Evolutionary conservation across 1,284 basidiomycete genomes (phyloP).

Genomic region (Bondarzewia mesenterica): DNA sequence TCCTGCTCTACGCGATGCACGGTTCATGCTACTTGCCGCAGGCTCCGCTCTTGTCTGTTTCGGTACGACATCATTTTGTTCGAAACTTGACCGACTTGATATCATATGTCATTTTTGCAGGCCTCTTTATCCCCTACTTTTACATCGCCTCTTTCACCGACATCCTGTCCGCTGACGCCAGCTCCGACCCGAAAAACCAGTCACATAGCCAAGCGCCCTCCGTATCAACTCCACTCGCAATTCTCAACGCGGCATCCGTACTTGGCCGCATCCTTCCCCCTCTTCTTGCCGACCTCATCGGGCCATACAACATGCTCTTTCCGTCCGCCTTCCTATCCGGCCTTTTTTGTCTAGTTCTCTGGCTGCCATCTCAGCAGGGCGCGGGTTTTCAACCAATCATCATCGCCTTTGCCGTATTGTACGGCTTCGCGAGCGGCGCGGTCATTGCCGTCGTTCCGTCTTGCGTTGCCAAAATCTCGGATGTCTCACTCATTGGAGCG

Average conservation of each 20-base stretch:
- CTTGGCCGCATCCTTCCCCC: conserved; percentile 53
- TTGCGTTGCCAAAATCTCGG: conserved; percentile 3
- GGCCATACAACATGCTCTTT: conserved; percentile 45
- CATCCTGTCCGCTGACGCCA: conserved; percentile 25
- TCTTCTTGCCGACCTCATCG: conserved; percentile 51
- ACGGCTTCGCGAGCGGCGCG: conserved; percentile 27
- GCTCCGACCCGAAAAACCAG: conserved; percentile 30
- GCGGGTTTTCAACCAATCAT: conserved; percentile 21
- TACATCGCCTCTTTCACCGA: conserved; percentile 48
- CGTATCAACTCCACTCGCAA: conserved; percentile 35
- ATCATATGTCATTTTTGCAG: conserved; percentile 13
- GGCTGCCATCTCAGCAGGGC: conserved; percentile 33
- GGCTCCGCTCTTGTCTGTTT: conserved; percentile 23
- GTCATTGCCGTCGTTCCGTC: conserved; percentile 2
- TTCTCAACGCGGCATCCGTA: conserved; percentile 57
- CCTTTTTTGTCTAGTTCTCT: conserved; percentile 45
- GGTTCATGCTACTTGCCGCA: conserved; percentile 20
- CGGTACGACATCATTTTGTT: background rate
- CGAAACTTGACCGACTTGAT: background rate
- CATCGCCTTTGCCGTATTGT: conserved; percentile 45
- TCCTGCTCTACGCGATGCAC: conserved; percentile 21
- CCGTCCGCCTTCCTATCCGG: conserved; percentile 55
- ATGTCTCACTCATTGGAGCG: background rate
- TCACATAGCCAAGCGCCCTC: background rate
- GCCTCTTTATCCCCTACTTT: conserved; percentile 60